phyloP scores from a whole-genome alignment of 2,329 filamentous ascomycete genomes.

The Colletotrichum filicis region DNA sequence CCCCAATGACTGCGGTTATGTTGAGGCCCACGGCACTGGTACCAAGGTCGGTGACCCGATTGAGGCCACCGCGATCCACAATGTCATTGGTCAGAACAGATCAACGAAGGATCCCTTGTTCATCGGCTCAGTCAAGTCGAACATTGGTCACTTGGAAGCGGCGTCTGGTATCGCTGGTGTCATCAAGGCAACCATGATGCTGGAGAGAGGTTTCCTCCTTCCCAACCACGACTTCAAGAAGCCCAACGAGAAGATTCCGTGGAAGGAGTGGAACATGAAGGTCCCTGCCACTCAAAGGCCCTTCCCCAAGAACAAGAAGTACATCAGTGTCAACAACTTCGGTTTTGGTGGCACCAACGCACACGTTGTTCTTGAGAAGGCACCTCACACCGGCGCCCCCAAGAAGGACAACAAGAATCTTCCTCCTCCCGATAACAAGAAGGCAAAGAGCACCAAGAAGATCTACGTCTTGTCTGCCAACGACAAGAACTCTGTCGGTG shows the following conservation, averaged over 20 bases:
- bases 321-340: constrained; percentile 60
- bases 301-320: constrained; percentile 60
- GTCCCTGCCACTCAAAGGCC: constrained; percentile 55
- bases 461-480: constrained; percentile 56
- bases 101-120: constrained; percentile 47
- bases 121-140: constrained; percentile 62
- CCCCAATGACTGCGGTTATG: constrained; percentile 42
- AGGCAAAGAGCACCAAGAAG: constrained; percentile 39
- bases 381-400: constrained; percentile 42
- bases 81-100: constrained; percentile 50
- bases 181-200: constrained; percentile 63
- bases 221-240: constrained; percentile 62
- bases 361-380: constrained; percentile 53
- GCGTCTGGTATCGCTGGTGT: constrained; percentile 62
- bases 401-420: constrained; percentile 38
- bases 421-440: constrained; percentile 6
- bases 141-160: constrained; percentile 63
- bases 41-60: constrained; percentile 66
- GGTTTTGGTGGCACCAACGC: constrained; percentile 59
- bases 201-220: constrained; percentile 60
- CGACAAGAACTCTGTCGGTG: constrained; percentile 47
- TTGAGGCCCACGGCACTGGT: constrained; percentile 67
- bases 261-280: constrained; percentile 61
- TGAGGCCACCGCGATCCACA: constrained; percentile 61
- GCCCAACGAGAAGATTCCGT: constrained; percentile 60